phyloP scores from a whole-genome alignment of 2,329 filamentous ascomycete species.

The Diaporthe helianthi region DNA sequence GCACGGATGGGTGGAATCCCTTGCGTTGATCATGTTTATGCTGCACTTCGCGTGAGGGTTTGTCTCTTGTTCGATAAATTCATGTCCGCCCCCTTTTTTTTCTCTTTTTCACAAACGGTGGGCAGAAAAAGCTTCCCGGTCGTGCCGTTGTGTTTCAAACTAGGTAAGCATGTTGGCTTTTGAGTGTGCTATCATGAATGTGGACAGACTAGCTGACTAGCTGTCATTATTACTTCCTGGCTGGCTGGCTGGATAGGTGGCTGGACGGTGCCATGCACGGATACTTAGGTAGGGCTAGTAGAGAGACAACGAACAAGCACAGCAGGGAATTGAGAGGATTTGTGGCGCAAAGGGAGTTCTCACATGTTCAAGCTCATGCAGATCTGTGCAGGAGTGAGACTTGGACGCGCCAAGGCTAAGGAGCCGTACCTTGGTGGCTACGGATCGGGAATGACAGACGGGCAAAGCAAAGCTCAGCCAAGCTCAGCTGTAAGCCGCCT shows the following conservation, averaged over 20 bases:
- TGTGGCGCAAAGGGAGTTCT: constrained; percentile 23
- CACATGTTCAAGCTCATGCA: neutral
- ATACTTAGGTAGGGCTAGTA: constrained; percentile 19
- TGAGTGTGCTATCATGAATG: neutral
- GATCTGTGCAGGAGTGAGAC: neutral
- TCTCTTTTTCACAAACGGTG: neutral
- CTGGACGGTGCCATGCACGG: neutral
- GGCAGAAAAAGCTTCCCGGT: constrained; percentile 12
- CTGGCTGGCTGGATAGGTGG: neutral
- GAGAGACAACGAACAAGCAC: neutral
- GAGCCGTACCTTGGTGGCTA: neutral
- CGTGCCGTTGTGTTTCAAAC: constrained; percentile 9
- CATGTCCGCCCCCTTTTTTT: neutral
- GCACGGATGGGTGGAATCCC: neutral
- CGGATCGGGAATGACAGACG: neutral
- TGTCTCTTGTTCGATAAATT: too few relatives aligned
- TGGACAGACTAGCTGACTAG: too few relatives aligned
- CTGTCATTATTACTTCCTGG: neutral
- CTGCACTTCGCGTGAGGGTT: too few relatives aligned
- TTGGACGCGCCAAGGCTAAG: constrained; percentile 4
- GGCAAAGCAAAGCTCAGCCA: neutral
- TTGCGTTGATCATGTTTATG: neutral
- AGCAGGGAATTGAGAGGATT: neutral
- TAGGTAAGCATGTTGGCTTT: neutral
- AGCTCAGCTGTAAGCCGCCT: neutral